Conservation (phyloP, 768 basidiomycete genomes). For the Podaxis sp. region DNA sequence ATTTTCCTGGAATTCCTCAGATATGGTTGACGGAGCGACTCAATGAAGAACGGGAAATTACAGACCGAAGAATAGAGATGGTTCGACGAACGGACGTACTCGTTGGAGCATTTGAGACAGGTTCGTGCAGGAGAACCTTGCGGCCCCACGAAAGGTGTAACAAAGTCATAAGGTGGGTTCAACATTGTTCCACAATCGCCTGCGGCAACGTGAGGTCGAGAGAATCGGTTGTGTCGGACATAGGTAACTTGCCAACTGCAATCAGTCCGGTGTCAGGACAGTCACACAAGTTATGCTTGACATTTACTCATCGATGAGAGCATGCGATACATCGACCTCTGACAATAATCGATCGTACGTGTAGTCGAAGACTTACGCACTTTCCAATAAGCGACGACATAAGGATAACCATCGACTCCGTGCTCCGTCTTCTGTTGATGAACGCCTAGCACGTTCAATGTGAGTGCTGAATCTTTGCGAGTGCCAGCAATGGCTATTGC, state of each 20-base stretch:
- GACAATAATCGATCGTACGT: background rate
- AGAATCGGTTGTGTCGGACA: background rate
- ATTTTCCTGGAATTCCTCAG: background rate
- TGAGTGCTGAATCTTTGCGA: background rate
- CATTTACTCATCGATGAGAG: background rate
- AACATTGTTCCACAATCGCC: background rate
- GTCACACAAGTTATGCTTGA: background rate
- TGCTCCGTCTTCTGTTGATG: background rate
- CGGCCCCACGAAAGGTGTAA: background rate
- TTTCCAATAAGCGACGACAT: background rate
- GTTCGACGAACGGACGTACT: too few species aligned
- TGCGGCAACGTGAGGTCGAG: background rate
- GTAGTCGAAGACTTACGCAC: background rate
- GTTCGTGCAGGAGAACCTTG: background rate
- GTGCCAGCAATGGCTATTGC: too few species aligned
- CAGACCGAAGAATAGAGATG: too few species aligned
- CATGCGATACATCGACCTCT: background rate
- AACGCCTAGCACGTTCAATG: background rate
- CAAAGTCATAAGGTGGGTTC: background rate
- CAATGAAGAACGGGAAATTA: too few species aligned
- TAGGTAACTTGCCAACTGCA: background rate
- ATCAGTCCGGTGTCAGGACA: background rate
- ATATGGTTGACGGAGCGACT: background rate
- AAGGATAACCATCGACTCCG: background rate
- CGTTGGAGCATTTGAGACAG: too few species aligned